Base-by-base conservation (phyloP, 129 eudicot species). In the Flaveria linearis region DNA sequence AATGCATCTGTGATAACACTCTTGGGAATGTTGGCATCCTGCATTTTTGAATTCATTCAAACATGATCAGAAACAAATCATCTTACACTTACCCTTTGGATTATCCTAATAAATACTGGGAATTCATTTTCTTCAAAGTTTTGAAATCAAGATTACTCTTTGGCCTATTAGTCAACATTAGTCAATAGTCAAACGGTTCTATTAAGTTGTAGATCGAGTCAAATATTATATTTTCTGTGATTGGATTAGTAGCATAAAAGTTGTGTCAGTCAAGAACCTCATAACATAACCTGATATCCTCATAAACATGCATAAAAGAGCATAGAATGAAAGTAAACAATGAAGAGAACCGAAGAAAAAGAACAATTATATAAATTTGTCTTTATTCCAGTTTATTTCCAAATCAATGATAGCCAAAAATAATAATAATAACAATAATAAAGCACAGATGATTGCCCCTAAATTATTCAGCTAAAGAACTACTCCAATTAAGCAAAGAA, bases 1-100 rank as follows among this genome's bases (percentile, higher is more conserved):
- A 89, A 80, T 73, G 95, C 95, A 39, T 86, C 81, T 22, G 85
- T 84, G 60, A 89, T 86, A 0, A 81, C 70, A 36, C 77, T 30
- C 66, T 53, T 78, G 42, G 87, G 87, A 82, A 84, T 80, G 56
- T 80, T 52, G 66, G 73, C 77, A 62, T 84, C 85, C 90, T 88
- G 88, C 80, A 80, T n/a, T 53, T 15, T 13, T 39, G 30, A 71
- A 60, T 26, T 28, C 1, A 17, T 52, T 53, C 9, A 51, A 71
- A 30, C 17, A 16, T 14, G 6, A 30, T 46, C 39, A 62, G 39
- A 25, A 60, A 60, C 41, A 60, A 56, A 56, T 56, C 12, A 56
- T 56, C 28, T 56, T 20, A 56, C 14, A 56, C 3, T 17, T 20
- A 56, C 26, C 13, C 62, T 56, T 56, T 18, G 23, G 18, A 17